Conservation (phyloP, 495 filamentous ascomycete species). For the Monascus purpureus region DNA sequence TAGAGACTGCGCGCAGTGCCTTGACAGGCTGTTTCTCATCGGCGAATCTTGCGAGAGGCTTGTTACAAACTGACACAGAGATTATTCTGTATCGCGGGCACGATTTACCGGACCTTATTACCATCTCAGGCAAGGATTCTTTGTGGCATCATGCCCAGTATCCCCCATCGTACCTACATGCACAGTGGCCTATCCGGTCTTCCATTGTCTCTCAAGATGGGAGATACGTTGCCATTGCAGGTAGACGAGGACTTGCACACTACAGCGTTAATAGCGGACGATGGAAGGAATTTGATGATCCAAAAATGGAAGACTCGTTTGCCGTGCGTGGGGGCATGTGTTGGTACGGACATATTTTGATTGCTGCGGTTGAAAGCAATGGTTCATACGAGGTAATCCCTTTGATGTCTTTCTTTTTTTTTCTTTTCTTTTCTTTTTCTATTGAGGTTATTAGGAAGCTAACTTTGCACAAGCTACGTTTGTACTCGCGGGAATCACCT, state of each 20-base stretch:
- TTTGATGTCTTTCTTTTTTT: too few relatives aligned
- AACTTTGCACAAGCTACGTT: constrained; percentile 44
- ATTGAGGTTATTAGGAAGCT: constrained; percentile 1
- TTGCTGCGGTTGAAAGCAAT: constrained; percentile 82
- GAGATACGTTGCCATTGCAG: constrained; percentile 87
- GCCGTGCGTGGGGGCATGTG: constrained; percentile 92
- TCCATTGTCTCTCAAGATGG: constrained; percentile 82
- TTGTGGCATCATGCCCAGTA: constrained; percentile 89
- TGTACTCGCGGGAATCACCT: constrained; percentile 77
- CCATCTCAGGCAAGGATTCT: constrained; percentile 81
- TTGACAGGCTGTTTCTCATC: constrained; percentile 81
- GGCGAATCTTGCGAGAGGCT: constrained; percentile 72
- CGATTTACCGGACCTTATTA: constrained; percentile 75
- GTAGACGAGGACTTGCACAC: constrained; percentile 82
- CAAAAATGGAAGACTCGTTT: constrained; percentile 74
- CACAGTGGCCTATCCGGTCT: constrained; percentile 84
- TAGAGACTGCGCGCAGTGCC: constrained; percentile 87
- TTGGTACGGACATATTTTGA: constrained; percentile 92
- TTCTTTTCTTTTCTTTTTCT: background rate
- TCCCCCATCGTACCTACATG: constrained; percentile 67
- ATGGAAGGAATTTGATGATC: constrained; percentile 87
- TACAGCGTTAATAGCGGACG: constrained; percentile 89
- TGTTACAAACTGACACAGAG: constrained; percentile 75
- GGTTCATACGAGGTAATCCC: constrained; percentile 66
- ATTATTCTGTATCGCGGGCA: constrained; percentile 89